Evolutionary conservation across 305 asterid species (phyloP).

Genomic region (Petunia hybrid): DNA sequence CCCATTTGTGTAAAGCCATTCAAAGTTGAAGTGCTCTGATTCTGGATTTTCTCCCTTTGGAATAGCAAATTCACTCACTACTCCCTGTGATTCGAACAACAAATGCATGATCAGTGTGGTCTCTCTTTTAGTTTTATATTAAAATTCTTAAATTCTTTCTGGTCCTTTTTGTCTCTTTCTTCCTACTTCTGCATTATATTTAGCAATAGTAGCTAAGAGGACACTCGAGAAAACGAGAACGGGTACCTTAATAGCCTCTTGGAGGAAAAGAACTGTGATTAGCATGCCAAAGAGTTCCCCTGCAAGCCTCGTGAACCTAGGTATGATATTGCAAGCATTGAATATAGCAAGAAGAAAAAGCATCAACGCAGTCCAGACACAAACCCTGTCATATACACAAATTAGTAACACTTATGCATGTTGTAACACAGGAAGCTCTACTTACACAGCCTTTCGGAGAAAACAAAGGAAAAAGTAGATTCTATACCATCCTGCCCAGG

Average conservation of each 20-base stretch:
- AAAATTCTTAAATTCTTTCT: too few relatives aligned
- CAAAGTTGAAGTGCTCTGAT: slow-evolving; percentile 47
- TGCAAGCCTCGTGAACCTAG: slow-evolving; percentile 75
- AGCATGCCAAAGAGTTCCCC: slow-evolving; percentile 90
- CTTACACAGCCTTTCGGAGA: background rate
- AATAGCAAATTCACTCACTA: slow-evolving; percentile 59
- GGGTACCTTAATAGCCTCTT: slow-evolving; percentile 78
- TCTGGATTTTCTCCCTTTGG: slow-evolving; percentile 55
- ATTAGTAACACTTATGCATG: too few relatives aligned
- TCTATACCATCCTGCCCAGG: slow-evolving; percentile 82
- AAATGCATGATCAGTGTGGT: slow-evolving; percentile 22
- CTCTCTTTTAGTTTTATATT: too few relatives aligned
- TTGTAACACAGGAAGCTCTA: background rate
- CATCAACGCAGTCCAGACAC: slow-evolving; percentile 81
- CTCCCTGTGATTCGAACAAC: slow-evolving; percentile 52
- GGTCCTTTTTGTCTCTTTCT: slow-evolving; percentile 28
- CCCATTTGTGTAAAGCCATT: slow-evolving; percentile 78
- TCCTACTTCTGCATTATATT: background rate
- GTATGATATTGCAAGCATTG: slow-evolving; percentile 66
- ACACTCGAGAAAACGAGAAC: background rate
- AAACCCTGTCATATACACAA: slow-evolving; percentile 74
- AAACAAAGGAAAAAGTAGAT: background rate
- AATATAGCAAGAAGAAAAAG: slow-evolving; percentile 71
- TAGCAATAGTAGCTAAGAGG: background rate
- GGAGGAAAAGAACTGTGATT: slow-evolving; percentile 71